These are phyloP conservation scores for Excoecaria cochinchinensis DNA, from an alignment of 345 rosid genomes.

Conservation along the genomic window DNA sequence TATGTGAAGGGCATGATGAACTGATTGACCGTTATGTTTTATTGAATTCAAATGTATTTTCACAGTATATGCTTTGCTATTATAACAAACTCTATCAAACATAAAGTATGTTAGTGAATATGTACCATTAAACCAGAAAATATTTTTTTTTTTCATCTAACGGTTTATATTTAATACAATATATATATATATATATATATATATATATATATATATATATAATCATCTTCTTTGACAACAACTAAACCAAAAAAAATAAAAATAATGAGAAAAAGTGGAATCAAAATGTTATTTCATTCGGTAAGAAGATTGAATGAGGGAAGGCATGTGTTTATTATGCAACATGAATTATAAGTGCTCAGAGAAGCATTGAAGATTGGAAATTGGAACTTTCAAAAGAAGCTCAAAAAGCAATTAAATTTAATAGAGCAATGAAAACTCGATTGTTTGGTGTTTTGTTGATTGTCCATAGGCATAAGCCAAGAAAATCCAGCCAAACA, in stretches of 20 bases:
- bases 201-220: no score
- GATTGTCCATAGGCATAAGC: neutral
- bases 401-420: neutral
- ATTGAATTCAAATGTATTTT: no score
- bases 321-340: slow-evolving; percentile 1
- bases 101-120: no score
- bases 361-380: neutral
- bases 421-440: neutral
- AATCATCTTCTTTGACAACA: no score
- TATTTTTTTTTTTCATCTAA: no score
- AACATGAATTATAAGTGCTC: neutral
- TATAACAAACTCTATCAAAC: no score
- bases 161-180: no score
- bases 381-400: neutral
- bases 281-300: neutral
- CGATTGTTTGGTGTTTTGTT: slow-evolving; percentile 1
- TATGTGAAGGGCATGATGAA: neutral
- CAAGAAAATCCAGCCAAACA: slow-evolving; percentile 15
- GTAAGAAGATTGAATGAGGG: neutral
- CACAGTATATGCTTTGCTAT: no score
- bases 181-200: no score
- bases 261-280: neutral
- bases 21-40: neutral
- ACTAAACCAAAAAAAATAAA: no score
- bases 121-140: no score